Percentiles rank a stretch among this genome's conserved stretches.
Evolutionary conservation across 2,329 filamentous ascomycete genomes (phyloP).

Genomic region (Ophiostoma novo-ulmi): DNA sequence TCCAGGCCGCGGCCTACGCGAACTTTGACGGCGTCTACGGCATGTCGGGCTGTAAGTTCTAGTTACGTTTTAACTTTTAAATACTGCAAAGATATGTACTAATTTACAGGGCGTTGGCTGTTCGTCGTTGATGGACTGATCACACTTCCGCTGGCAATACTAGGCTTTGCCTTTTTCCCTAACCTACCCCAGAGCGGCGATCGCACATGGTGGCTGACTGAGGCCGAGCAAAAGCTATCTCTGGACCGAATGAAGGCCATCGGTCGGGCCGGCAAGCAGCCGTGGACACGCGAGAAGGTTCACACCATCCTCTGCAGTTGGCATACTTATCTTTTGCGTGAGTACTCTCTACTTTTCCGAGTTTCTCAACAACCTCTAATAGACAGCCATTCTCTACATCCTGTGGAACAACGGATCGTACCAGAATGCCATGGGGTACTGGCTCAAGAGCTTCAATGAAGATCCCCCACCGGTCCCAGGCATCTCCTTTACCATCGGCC

Average conservation of each 20-base stretch:
- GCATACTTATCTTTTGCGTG: conserved; percentile 35
- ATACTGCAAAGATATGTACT: not conserved
- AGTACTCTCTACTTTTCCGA: not conserved
- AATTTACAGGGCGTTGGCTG: conserved; percentile 34
- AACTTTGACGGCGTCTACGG: conserved; percentile 35
- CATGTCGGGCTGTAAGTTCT: conserved; percentile 32
- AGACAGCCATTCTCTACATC: conserved; percentile 34
- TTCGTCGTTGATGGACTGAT: conserved; percentile 39
- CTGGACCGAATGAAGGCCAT: conserved; percentile 31
- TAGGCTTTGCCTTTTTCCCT: conserved; percentile 29
- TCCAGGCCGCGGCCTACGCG: conserved; percentile 34
- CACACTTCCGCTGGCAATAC: conserved; percentile 28
- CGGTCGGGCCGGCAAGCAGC: conserved; percentile 33
- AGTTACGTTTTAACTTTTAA: too few relatives aligned
- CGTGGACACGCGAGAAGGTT: conserved; percentile 36
- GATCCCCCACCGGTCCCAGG: conserved; percentile 36
- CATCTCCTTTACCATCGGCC: conserved; percentile 31
- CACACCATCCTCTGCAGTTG: conserved; percentile 36
- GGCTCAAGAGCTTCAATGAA: conserved; percentile 40
- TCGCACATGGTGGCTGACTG: conserved; percentile 33
- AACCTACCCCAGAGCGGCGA: conserved; percentile 37
- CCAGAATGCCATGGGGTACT: conserved; percentile 39
- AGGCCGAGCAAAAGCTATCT: conserved; percentile 34
- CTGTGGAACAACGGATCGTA: conserved; percentile 38
- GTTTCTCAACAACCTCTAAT: not conserved